These are phyloP conservation scores for Yamagishiella unicocca DNA, from an alignment of 139 green algal genomes.

Conservation along the genomic window DNA sequence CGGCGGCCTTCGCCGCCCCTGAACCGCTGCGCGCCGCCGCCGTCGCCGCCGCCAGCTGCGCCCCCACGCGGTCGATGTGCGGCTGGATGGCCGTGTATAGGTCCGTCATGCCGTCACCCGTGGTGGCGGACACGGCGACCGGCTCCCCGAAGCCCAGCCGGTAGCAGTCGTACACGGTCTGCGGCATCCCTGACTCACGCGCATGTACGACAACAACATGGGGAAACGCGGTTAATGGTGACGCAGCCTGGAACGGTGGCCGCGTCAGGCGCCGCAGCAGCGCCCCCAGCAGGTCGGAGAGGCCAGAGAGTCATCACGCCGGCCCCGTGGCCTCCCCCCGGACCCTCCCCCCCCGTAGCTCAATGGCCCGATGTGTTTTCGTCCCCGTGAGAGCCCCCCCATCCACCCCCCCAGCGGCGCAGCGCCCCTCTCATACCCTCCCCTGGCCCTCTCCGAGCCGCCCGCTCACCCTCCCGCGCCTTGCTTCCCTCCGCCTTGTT, in stretches of 20 bases:
- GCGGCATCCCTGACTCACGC: constrained; percentile 51
- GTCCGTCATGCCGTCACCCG: constrained; percentile 91
- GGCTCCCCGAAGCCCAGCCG: constrained; percentile 82
- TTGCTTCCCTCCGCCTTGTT: constrained; percentile 90
- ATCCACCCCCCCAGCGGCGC: neutral
- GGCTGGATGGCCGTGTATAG: constrained; percentile 83
- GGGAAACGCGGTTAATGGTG: too few species aligned
- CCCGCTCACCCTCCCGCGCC: constrained; percentile 43
- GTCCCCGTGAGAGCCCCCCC: too few species aligned
- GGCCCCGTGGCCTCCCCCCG: too few species aligned
- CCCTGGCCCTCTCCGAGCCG: neutral
- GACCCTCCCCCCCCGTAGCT: too few species aligned
- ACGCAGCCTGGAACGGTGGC: too few species aligned
- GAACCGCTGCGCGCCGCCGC: neutral
- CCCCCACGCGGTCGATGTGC: constrained; percentile 33
- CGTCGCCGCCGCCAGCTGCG: neutral
- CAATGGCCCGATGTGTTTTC: too few species aligned
- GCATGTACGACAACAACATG: neutral
- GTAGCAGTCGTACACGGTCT: constrained; percentile 58
- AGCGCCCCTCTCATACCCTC: neutral
- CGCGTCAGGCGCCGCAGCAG: too few species aligned
- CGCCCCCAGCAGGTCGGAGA: too few species aligned
- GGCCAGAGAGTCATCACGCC: neutral
- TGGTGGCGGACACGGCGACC: constrained; percentile 88
- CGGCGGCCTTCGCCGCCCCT: neutral